phyloP scores from a whole-genome alignment of 371 early-diverging fungal species.

The Mucor plumbeus region DNA sequence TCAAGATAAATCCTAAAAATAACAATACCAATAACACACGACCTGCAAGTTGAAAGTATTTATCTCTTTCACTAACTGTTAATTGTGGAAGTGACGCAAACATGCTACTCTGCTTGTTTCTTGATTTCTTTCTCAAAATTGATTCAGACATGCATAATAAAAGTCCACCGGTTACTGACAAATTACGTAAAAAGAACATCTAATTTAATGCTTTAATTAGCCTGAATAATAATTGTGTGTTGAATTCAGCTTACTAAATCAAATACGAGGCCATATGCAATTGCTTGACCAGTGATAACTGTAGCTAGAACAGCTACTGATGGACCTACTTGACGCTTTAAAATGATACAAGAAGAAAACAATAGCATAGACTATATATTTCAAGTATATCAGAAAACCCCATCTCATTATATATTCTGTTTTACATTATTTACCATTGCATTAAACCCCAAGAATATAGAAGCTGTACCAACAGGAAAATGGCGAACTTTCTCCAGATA shows the following conservation, averaged over 20 bases:
- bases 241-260: conserved; percentile 57
- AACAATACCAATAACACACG: conserved; percentile 88
- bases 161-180: conserved; percentile 90
- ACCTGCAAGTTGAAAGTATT: conserved; percentile 88
- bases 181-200: conserved; percentile 85
- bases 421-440: conserved; percentile 52
- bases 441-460: conserved; percentile 56
- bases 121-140: conserved; percentile 44
- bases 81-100: conserved; percentile 88
- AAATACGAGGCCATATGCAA: conserved; percentile 91
- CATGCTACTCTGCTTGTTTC: conserved; percentile 27
- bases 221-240: background rate
- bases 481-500: conserved; percentile 33
- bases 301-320: conserved; percentile 76
- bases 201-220: background rate
- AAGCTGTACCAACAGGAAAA: conserved; percentile 21
- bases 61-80: conserved; percentile 75
- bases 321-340: conserved; percentile 71
- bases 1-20: conserved; percentile 85
- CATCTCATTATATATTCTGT: background rate
- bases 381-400: background rate
- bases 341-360: conserved; percentile 79
- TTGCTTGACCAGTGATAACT: conserved; percentile 79
- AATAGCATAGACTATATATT: conserved; percentile 65
- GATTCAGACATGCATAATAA: conserved; percentile 85